Percentiles rank a stretch among this genome's conserved stretches.
These are phyloP conservation scores for Golubevia sp. DNA, from an alignment of 1,284 basidiomycete genomes.

Conservation along the genomic window DNA sequence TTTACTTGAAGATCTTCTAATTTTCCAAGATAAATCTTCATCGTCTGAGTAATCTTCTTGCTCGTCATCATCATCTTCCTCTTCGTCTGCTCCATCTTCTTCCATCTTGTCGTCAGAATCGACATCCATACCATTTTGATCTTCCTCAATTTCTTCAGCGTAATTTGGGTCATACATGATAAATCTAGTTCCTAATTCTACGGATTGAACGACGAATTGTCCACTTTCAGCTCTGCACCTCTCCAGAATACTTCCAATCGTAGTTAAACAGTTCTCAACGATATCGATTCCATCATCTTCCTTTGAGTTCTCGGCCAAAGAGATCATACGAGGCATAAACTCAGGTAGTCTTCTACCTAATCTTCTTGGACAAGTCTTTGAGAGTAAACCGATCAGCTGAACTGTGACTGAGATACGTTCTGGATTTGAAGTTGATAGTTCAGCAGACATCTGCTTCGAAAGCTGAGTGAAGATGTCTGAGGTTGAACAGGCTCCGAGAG, in stretches of 20 bases:
- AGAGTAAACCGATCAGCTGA: constrained; percentile 74
- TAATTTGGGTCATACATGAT: constrained; percentile 94
- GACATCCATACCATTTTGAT: constrained; percentile 69
- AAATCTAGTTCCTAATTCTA: constrained; percentile 73
- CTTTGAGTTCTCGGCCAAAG: constrained; percentile 71
- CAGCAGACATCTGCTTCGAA: constrained; percentile 20
- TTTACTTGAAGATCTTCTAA: constrained; percentile 89
- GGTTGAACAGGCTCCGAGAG: constrained; percentile 11
- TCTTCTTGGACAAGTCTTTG: constrained; percentile 40
- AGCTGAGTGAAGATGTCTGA: constrained; percentile 45
- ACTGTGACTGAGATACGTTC: constrained; percentile 73
- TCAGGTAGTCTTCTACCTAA: constrained; percentile 33
- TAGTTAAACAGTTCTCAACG: constrained; percentile 27
- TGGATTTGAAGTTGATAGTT: not conserved
- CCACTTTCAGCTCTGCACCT: constrained; percentile 81
- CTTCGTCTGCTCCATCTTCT: constrained; percentile 62
- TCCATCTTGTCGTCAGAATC: constrained; percentile 60
- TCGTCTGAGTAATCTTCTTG: constrained; percentile 91
- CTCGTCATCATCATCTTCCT: constrained; percentile 73
- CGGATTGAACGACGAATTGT: constrained; percentile 72
- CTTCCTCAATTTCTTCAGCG: constrained; percentile 80
- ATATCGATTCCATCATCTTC: constrained; percentile 78
- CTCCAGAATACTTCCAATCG: constrained; percentile 67
- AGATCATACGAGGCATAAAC: constrained; percentile 67
- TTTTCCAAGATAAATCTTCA: constrained; percentile 98